Conservation (phyloP, 2,329 filamentous ascomycete species). For the Ilyonectria sp. region DNA sequence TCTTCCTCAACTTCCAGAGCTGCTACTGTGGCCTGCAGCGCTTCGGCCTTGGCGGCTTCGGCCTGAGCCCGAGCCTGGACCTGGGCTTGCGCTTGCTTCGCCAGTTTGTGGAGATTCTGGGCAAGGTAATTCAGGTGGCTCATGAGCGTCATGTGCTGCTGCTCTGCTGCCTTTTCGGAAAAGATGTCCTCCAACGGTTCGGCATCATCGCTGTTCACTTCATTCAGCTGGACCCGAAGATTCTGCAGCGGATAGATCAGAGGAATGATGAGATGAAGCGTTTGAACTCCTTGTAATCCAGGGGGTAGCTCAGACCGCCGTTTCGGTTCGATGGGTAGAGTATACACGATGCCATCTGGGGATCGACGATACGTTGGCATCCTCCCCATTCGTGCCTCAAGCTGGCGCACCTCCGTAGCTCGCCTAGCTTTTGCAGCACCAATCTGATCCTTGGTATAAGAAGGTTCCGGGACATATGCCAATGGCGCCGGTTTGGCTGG, state of each 20-base stretch:
- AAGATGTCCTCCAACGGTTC: slow-evolving; percentile 78
- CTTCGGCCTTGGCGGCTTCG: slow-evolving; percentile 35
- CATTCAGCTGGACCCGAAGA: slow-evolving; percentile 76
- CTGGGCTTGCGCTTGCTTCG: slow-evolving; percentile 63
- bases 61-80: slow-evolving; percentile 28
- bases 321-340: slow-evolving; percentile 78
- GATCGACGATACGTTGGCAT: slow-evolving; percentile 78
- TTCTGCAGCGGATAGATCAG: slow-evolving; percentile 79
- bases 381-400: slow-evolving; percentile 82
- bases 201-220: slow-evolving; percentile 72
- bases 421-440: slow-evolving; percentile 74
- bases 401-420: slow-evolving; percentile 77
- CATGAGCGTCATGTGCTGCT: slow-evolving; percentile 75
- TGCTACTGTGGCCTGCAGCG: slow-evolving; percentile 32
- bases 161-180: slow-evolving; percentile 68
- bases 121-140: slow-evolving; percentile 82
- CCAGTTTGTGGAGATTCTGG: slow-evolving; percentile 78
- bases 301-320: slow-evolving; percentile 73
- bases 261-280: slow-evolving; percentile 79
- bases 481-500: slow-evolving; percentile 34
- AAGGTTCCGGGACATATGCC: slow-evolving; percentile 60
- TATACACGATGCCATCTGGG: slow-evolving; percentile 79
- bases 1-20: slow-evolving; percentile 26
- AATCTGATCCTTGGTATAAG: slow-evolving; percentile 73
- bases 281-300: slow-evolving; percentile 73